These are phyloP conservation scores for Blastocrithidia nonstop DNA, from an alignment of 208 protist genomes.

Conservation along the genomic window DNA sequence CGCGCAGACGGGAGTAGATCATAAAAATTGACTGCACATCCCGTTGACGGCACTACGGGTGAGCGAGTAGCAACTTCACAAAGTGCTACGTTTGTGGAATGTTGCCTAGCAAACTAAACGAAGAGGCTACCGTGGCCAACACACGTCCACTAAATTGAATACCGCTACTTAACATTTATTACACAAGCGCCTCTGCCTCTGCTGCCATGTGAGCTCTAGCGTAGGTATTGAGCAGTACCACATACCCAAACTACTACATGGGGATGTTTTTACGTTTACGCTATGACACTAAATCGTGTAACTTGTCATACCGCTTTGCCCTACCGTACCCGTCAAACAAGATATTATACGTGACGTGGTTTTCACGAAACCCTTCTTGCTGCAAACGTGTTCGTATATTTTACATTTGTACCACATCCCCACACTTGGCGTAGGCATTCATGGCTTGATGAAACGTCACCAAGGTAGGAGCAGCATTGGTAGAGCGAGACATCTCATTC, in stretches of 20 bases:
- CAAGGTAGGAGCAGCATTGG: slow-evolving; percentile 69
- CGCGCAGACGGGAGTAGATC: slow-evolving; percentile 66
- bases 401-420: slow-evolving; percentile 80
- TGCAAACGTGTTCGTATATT: slow-evolving; percentile 36
- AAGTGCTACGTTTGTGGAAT: slow-evolving; percentile 64
- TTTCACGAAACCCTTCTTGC: slow-evolving; percentile 55
- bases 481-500: slow-evolving; percentile 74
- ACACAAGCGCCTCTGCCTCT: slow-evolving; percentile 53
- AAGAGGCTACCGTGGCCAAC: slow-evolving; percentile 50
- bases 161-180: slow-evolving; percentile 54
- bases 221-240: slow-evolving; percentile 72
- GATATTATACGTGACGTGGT: slow-evolving; percentile 83
- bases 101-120: slow-evolving; percentile 61
- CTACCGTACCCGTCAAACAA: slow-evolving; percentile 80
- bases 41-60: slow-evolving; percentile 50
- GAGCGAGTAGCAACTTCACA: slow-evolving; percentile 44
- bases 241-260: slow-evolving; percentile 81
- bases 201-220: slow-evolving; percentile 47
- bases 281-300: slow-evolving; percentile 67
- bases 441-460: slow-evolving; percentile 84
- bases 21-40: slow-evolving; percentile 76
- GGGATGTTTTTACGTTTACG: slow-evolving; percentile 47
- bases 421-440: slow-evolving; percentile 84
- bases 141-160: slow-evolving; percentile 54
- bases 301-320: slow-evolving; percentile 69